These are phyloP conservation scores for Lotmaria passim DNA, from an alignment of 208 protist genomes.

Conservation along the genomic window DNA sequence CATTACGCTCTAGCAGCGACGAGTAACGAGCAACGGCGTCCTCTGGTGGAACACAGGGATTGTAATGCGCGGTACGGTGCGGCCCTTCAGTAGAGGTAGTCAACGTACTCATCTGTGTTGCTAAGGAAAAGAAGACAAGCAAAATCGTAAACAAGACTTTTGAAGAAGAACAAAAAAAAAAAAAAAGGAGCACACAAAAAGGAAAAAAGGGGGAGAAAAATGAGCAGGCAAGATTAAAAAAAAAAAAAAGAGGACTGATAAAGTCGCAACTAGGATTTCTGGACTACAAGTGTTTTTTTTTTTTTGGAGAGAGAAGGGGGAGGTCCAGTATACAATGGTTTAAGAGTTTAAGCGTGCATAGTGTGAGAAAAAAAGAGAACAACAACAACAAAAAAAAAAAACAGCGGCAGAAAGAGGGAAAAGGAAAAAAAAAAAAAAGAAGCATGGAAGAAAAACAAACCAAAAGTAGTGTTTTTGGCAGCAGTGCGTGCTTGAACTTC, in stretches of 20 bases:
- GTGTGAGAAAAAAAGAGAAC: background rate
- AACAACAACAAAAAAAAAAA: background rate
- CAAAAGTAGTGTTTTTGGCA: too few relatives aligned
- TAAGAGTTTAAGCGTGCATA: too few relatives aligned
- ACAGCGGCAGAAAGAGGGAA: background rate
- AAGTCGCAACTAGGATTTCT: too few relatives aligned
- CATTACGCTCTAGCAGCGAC: constrained; percentile 25
- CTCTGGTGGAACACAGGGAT: constrained; percentile 35
- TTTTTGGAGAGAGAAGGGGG: background rate
- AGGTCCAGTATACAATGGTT: background rate
- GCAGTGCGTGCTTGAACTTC: too few relatives aligned
- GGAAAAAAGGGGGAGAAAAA: background rate
- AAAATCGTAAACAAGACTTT: constrained; percentile 11
- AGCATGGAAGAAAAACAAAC: too few relatives aligned
- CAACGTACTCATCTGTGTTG: background rate
- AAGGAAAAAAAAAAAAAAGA: background rate
- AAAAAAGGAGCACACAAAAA: background rate
- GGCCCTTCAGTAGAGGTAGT: background rate
- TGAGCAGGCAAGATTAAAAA: background rate
- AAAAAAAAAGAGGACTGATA: background rate
- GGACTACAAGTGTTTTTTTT: background rate
- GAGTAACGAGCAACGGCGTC: constrained; percentile 42
- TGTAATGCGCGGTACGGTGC: constrained; percentile 26
- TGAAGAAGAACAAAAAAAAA: background rate
- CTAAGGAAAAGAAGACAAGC: background rate